Conservation (phyloP, 192 early-diverging fungal genomes). For the Rhizoclosmatium globosum region DNA sequence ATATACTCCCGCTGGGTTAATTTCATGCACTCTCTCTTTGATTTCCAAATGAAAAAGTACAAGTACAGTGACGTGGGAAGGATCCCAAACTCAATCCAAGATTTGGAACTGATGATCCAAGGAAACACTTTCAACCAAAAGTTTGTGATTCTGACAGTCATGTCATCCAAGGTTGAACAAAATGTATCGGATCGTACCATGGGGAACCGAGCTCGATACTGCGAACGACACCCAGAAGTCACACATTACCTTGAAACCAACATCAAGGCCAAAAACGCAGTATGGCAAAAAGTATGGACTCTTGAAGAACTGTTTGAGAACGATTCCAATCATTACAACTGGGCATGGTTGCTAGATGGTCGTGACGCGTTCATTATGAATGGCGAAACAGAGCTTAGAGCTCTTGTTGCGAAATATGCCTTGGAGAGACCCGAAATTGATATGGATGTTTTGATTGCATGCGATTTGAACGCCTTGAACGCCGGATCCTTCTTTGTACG, state of each 20-base stretch:
- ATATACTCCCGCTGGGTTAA: background rate
- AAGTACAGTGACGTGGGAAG: background rate
- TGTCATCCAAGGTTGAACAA: background rate
- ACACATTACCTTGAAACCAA: background rate
- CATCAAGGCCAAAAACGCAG: background rate
- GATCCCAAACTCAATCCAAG: background rate
- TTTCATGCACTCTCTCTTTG: background rate
- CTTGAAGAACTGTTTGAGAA: background rate
- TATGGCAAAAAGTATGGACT: slow-evolving; percentile 2
- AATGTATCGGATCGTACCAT: background rate
- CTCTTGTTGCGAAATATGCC: background rate
- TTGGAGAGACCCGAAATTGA: background rate
- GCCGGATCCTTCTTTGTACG: slow-evolving; percentile 26
- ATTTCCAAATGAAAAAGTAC: background rate
- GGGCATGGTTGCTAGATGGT: slow-evolving; percentile 11
- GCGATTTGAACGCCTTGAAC: slow-evolving; percentile 18
- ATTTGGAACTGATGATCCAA: background rate
- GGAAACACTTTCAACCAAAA: background rate
- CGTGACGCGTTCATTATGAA: slow-evolving; percentile 23
- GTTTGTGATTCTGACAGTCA: background rate
- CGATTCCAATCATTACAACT: background rate
- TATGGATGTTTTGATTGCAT: slow-evolving; percentile 21
- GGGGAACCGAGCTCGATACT: background rate
- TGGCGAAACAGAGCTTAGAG: slow-evolving; percentile 3
- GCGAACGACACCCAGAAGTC: background rate